Base-by-base conservation (phyloP, 1,284 basidiomycete species). In the Afroboletus lepidellus region DNA sequence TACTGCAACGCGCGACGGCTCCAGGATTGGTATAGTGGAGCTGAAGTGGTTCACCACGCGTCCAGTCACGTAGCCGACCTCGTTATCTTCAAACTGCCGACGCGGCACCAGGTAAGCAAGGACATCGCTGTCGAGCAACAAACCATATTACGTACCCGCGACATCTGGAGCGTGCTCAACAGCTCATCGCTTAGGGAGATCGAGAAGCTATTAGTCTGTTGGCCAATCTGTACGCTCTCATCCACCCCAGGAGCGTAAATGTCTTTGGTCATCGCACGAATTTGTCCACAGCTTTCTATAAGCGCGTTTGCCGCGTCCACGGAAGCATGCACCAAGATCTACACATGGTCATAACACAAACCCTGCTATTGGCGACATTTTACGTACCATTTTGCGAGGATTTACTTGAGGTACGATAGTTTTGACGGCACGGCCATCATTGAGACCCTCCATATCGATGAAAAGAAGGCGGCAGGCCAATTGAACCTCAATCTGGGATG, bases 401-500 rank as follows among this genome's bases (percentile, higher is more conserved):
- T 97, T 94, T 50, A 99, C 84, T 74, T 98, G 94, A 3, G 96
- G 92, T 12, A 99, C 86, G 56, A 99, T 95, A 0, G 92, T 96
- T 72, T 98, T 98, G 57, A 98, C 87, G 7, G 97, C 94, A 55
- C 95, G 87, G 1, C 96, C 95, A 64, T 99, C 97, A 65, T 94
- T 95, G 51, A 97, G 72, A 25, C 97, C 97, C 60, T 96, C 93
- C 82, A 99, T 86, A 65, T 99, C 97, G 48, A 99, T 84, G 60
- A 90, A 98, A 24, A 94, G 80, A 16, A 98, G 72, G 7, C 87
- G 83, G 62, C 97, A 98, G 21, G 85, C 81, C 30, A 98, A 69
- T 46, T 92, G 83, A 15, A 98, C 80, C 34, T 87, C 81, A 5
- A 90, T 75, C 15, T 81, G 77, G 46, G 88, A 85, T 3, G 83